These are phyloP conservation scores for Aureobasidium lini DNA, from an alignment of 2,329 filamentous ascomycete genomes.

Conservation along the genomic window DNA sequence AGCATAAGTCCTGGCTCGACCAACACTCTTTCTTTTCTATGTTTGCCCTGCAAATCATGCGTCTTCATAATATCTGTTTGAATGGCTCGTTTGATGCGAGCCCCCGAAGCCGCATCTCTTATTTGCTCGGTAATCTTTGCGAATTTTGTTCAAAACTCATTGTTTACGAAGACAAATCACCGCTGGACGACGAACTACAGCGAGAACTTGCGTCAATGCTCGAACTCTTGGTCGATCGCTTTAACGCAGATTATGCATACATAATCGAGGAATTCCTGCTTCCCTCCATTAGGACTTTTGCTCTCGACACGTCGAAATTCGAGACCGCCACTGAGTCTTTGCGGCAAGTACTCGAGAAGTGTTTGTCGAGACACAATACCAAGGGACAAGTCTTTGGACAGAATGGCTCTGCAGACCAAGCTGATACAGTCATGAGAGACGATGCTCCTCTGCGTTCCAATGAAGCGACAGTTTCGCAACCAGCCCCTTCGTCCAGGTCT, in stretches of 20 bases:
- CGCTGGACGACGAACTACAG: background rate
- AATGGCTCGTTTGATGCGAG: background rate
- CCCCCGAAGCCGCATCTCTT: background rate
- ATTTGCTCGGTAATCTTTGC: background rate
- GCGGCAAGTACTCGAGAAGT: background rate
- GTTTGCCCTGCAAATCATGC: background rate
- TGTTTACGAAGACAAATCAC: background rate
- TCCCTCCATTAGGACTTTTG: background rate
- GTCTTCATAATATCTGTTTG: background rate
- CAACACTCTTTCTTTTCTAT: background rate
- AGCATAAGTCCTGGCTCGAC: conserved; percentile 3
- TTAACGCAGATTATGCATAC: background rate
- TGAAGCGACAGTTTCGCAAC: background rate
- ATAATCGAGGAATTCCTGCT: conserved; percentile 9
- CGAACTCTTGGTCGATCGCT: background rate
- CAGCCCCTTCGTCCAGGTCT: background rate
- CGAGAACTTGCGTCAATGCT: background rate
- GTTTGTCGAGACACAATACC: background rate
- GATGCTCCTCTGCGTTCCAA: background rate
- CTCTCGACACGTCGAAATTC: background rate
- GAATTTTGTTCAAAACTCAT: conserved; percentile 4
- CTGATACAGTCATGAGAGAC: conserved; percentile 1
- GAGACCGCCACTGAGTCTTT: background rate
- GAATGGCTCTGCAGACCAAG: background rate
- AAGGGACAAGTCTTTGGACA: background rate